Evolutionary conservation across 2,329 filamentous ascomycete species (phyloP).

Genomic region (Ophiostoma sp.): DNA sequence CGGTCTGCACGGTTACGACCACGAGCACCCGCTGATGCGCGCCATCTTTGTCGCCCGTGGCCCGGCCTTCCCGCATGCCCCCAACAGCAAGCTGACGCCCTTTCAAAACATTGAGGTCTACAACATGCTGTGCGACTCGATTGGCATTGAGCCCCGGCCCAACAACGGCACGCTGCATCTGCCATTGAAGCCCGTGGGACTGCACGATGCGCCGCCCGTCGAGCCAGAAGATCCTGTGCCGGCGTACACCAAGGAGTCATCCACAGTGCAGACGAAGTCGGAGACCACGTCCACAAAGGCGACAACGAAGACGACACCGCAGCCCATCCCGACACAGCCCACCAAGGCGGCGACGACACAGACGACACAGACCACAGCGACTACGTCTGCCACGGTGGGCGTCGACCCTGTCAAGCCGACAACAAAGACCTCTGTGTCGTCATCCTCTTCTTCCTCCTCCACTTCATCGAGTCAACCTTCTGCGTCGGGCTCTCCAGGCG

Average conservation of each 20-base stretch:
- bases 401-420: constrained; percentile 15
- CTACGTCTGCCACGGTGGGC: constrained; percentile 7
- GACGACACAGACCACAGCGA: constrained; percentile 23
- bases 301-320: background rate
- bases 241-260: constrained; percentile 30
- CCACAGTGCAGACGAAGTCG: background rate
- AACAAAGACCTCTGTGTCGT: constrained; percentile 7
- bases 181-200: constrained; percentile 63
- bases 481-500: constrained; percentile 24
- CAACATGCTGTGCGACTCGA: constrained; percentile 87
- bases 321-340: background rate
- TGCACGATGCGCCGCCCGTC: constrained; percentile 55
- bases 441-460: background rate
- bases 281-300: constrained; percentile 28
- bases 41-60: constrained; percentile 92
- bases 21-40: constrained; percentile 91
- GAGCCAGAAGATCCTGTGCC: constrained; percentile 56
- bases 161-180: constrained; percentile 87
- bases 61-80: constrained; percentile 83
- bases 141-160: constrained; percentile 69
- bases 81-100: constrained; percentile 73
- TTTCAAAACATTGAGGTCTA: constrained; percentile 97
- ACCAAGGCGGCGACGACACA: constrained; percentile 20
- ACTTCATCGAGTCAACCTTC: constrained; percentile 7
- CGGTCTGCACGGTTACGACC: constrained; percentile 92